Base-by-base conservation (phyloP, 2,329 filamentous ascomycete species). In the Alternaria rosae region DNA sequence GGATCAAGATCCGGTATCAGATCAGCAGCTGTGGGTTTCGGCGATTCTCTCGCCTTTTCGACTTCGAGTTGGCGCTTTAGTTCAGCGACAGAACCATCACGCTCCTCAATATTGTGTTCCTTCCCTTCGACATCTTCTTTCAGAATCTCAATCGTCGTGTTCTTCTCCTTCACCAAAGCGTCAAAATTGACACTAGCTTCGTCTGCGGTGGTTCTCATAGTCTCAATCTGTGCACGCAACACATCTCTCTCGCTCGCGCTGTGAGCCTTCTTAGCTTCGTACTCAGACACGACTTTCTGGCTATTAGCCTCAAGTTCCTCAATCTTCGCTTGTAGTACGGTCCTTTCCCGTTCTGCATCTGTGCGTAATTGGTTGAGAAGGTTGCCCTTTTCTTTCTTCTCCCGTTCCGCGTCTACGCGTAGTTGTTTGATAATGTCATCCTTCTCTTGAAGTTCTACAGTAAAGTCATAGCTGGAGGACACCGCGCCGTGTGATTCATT, bases 1-100 rank as follows among this genome's bases (percentile, higher is more conserved):
- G 85, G 82, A 62, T 86, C 84, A n/a, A 88, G 77, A 65, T 86
- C 85, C 23, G 84, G 83, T 65, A 86, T 82, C 53, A 79, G 59
- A 57, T 80, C 77, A 23, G 67, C 65, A 45, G 75, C 62, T n/a
- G 71, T 70, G 30, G 73, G 67, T 38, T 71, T 69, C 5, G 66
- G 63, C 10, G 43, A 10, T 17, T 72, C 69, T 47, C 69, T 76
- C 21, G 58, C 45, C 48, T 64, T 74, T 57, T 78, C 75, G 12
- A 65, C 64, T 21, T 75, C 75, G 20, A 61, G 54, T 43, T 61
- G 47, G 23, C 30, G 25, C 52, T 50, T 57, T 15, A 61, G 32
- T 21, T 61, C 59, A 32, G 47, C 48, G 35, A 61, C 52, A 13
- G 48, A 32, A 5, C 13, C 35, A 20, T 61, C 47, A 35, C 59